A percentile compares a stretch with the other conserved stretches of the same genome.
phyloP scores from a whole-genome alignment of 352 stramenopile species.

The Globisporangium iwayamae region DNA sequence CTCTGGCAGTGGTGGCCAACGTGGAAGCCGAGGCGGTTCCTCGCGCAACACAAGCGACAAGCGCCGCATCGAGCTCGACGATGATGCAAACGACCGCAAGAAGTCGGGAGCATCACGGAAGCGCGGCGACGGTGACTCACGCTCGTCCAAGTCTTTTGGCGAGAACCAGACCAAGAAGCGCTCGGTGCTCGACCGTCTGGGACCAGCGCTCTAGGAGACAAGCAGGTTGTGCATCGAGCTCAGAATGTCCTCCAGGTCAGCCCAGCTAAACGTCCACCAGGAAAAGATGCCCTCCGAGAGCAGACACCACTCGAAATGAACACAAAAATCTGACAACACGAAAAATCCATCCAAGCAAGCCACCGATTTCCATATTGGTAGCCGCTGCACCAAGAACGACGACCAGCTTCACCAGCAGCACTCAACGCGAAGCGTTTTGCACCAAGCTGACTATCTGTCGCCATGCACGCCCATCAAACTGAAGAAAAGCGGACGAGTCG shows the following conservation, averaged over 20 bases:
- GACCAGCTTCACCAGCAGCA: not conserved
- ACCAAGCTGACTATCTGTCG: not conserved
- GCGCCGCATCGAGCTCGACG: constrained; percentile 57
- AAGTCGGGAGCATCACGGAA: constrained; percentile 16
- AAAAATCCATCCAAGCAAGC: not conserved
- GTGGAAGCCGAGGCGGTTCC: constrained; percentile 19
- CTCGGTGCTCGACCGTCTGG: constrained; percentile 79
- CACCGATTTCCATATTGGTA: not conserved
- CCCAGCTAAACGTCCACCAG: not conserved
- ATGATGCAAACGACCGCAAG: constrained; percentile 30
- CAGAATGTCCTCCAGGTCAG: not conserved
- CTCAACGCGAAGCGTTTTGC: not conserved
- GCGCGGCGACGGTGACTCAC: constrained; percentile 27
- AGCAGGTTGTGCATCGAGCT: not conserved
- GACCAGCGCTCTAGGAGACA: constrained; percentile 47
- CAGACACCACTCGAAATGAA: constrained; percentile 2
- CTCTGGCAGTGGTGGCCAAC: not conserved
- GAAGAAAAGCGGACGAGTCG: constrained; percentile 2
- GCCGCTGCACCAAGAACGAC: not conserved
- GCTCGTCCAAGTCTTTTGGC: constrained; percentile 37
- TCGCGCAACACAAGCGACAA: constrained; percentile 29
- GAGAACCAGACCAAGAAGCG: constrained; percentile 74
- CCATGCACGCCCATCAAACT: not conserved
- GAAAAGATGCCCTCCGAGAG: not conserved
- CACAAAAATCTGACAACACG: constrained; percentile 5